These are phyloP conservation scores for Phaeotremella fagi DNA, from an alignment of 768 basidiomycete species.

Conservation along the genomic window DNA sequence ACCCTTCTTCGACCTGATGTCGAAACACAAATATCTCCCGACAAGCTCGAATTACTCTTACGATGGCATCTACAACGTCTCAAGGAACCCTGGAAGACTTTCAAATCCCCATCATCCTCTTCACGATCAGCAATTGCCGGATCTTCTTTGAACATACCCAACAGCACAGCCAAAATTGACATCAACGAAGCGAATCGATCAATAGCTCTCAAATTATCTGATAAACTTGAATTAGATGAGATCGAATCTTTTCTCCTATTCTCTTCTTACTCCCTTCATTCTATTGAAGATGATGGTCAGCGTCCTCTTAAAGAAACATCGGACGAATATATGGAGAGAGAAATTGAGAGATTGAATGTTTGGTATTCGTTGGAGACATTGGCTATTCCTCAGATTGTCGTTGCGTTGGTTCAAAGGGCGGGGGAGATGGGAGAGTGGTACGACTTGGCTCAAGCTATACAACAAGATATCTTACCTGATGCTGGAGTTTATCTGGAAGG, in stretches of 20 bases:
- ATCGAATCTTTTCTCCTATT: conserved; percentile 70
- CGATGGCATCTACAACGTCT: conserved; percentile 20
- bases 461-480: conserved; percentile 60
- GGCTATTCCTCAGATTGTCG: conserved; percentile 62
- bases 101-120: conserved; percentile 63
- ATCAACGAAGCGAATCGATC: conserved; percentile 69
- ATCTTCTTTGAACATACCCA: conserved; percentile 64
- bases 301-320: conserved; percentile 53
- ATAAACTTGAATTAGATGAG: conserved; percentile 70
- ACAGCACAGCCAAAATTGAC: conserved; percentile 57
- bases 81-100: conserved; percentile 52
- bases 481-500: conserved; percentile 60
- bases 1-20: conserved; percentile 22
- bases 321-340: conserved; percentile 1
- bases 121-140: conserved; percentile 65
- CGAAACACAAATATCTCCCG: conserved; percentile 11
- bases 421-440: conserved; percentile 52
- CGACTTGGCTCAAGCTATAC: conserved; percentile 15
- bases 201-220: conserved; percentile 66
- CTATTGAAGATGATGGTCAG: conserved; percentile 10
- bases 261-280: conserved; percentile 70
- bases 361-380: conserved; percentile 77
- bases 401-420: conserved; percentile 69
- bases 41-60: conserved; percentile 20
- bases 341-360: conserved; percentile 64